Evolutionary conservation across 805 yeast genomes (phyloP).

Genomic region (Debaryomyces tyrocola): DNA sequence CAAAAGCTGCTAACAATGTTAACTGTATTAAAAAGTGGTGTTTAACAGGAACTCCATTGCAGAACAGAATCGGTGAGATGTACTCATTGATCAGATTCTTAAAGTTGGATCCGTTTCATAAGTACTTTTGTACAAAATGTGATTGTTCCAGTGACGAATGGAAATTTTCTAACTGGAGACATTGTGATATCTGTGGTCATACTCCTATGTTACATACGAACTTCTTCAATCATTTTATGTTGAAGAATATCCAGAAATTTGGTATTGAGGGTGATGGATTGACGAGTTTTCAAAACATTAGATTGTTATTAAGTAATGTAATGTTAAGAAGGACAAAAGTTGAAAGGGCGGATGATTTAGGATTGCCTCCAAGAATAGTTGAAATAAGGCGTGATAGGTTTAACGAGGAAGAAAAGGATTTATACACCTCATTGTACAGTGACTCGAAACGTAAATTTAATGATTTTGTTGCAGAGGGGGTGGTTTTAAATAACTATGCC

Average conservation of each 20-base stretch:
- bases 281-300: conserved; percentile 74
- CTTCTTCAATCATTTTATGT: conserved; percentile 92
- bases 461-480: conserved; percentile 94
- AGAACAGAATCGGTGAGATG: conserved; percentile 94
- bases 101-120: conserved; percentile 80
- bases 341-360: conserved; percentile 96
- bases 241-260: conserved; percentile 87
- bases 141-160: conserved; percentile 80
- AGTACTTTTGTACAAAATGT: conserved; percentile 92
- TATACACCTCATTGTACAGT: conserved; percentile 82
- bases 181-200: conserved; percentile 86
- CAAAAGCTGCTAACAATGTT: conserved; percentile 82
- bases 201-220: conserved; percentile 94
- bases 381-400: conserved; percentile 84
- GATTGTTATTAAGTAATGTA: conserved; percentile 69
- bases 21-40: conserved; percentile 83
- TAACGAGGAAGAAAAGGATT: conserved; percentile 93
- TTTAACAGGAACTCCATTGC: conserved; percentile 93
- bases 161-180: conserved; percentile 80
- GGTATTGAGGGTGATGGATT: conserved; percentile 83
- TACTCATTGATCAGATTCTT: conserved; percentile 87
- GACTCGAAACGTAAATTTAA: conserved; percentile 86
- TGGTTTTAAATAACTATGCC: conserved; percentile 93
- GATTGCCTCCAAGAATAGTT: conserved; percentile 93
- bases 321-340: conserved; percentile 95